Base-by-base conservation (phyloP, 345 rosid species). In the Arabidopsis arenosa region DNA sequence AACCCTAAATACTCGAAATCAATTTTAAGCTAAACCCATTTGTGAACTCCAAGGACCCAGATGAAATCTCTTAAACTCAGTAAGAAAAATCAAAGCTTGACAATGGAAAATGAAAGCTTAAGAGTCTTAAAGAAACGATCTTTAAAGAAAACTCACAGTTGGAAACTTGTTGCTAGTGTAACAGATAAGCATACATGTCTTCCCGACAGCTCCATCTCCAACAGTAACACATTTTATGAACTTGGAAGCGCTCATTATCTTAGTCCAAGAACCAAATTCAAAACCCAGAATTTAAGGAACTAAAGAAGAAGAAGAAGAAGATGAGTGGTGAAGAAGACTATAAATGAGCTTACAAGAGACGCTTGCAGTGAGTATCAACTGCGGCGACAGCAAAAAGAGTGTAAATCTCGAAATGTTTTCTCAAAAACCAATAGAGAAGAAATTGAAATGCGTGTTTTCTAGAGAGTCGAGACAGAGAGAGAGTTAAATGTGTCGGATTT, bases 191-290 rank as follows among this genome's bases (percentile, higher is more conserved):
- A 92, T 95, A 83, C 97, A 95, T n/a, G 99, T 95, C 84, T 95
- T 95, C 45, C 99, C 99, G 26, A 95, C 99, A 83, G 97, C 99
- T 78, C 99, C 99, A 80, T 95, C 99, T 76, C 99, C 99, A 65
- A 95, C 99, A 0, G 99, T 92, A 62, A 95, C 99, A 78, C 99
- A 95, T 83, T 95, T 95, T 41, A 95, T 92, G 89, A 95, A 95
- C 93, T 86, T 95, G 1, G 97, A 90, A 82, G 89, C 98, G 66
- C 90, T 95, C 99, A 92, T 93, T 64, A 58, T 84, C 80, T 75
- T 56, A 21, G 35, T 63, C 64, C 39, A 63, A 66, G 12, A 17
- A 66, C 53, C 21, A 68, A 12, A 33, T 10, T 5, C 55, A 17
- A 76, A 74, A 75, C 35, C 63, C 58, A 69, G 64, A 68, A 51